These are phyloP conservation scores for Extremus antarcticus DNA, from an alignment of 495 filamentous ascomycete genomes.

Conservation along the genomic window DNA sequence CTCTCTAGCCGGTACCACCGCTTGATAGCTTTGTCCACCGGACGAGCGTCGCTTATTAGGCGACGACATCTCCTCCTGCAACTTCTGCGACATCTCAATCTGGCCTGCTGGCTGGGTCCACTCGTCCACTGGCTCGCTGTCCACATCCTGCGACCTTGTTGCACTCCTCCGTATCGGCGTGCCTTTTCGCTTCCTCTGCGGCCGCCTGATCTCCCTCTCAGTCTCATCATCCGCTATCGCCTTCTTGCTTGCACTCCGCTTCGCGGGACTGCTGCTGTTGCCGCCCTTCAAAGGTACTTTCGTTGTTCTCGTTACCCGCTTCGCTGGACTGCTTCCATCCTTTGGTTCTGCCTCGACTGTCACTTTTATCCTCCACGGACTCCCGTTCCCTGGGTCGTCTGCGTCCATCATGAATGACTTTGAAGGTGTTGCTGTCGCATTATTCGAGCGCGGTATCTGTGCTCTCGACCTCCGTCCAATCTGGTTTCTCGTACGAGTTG, in stretches of 20 bases:
- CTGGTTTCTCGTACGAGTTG: conserved; percentile 1
- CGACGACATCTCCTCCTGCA: background rate
- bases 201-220: conserved; percentile 14
- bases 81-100: background rate
- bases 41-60: background rate
- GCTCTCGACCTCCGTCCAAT: background rate
- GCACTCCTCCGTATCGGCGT: conserved; percentile 20
- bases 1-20: too few species aligned
- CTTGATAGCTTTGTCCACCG: too few species aligned
- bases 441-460: background rate
- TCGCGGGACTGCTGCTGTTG: conserved; percentile 9
- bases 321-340: conserved; percentile 16
- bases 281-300: conserved; percentile 25
- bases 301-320: conserved; percentile 18
- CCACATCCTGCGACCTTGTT: background rate
- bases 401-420: conserved; percentile 31
- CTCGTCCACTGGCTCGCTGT: background rate
- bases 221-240: conserved; percentile 13
- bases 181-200: conserved; percentile 20
- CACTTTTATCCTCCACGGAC: conserved; percentile 33
- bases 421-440: conserved; percentile 19
- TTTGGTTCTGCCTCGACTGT: conserved; percentile 33
- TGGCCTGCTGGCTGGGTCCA: background rate
- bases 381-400: conserved; percentile 15
- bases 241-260: background rate